phyloP scores from a whole-genome alignment of 352 stramenopile genomes.

The Phytophthora capsici region DNA sequence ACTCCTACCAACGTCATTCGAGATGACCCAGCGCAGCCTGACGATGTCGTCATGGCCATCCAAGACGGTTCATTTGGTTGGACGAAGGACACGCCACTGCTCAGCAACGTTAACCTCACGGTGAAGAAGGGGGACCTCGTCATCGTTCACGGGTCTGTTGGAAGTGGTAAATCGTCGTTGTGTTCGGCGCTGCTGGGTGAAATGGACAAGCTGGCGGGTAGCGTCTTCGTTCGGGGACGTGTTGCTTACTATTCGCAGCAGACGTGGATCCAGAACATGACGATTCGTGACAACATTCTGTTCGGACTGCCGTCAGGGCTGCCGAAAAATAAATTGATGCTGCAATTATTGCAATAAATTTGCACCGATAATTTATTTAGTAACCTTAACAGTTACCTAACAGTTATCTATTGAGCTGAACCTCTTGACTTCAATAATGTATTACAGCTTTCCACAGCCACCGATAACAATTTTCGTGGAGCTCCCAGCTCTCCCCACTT shows the following conservation, averaged over 20 bases:
- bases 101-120: slow-evolving; percentile 45
- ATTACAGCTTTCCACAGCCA: too few species aligned
- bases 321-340: too few species aligned
- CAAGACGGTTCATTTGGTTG: slow-evolving; percentile 44
- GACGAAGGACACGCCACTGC: slow-evolving; percentile 24
- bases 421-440: too few species aligned
- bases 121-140: slow-evolving; percentile 55
- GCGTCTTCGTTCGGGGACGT: slow-evolving; percentile 44
- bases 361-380: too few species aligned
- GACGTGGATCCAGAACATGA: slow-evolving; percentile 95
- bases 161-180: slow-evolving; percentile 65
- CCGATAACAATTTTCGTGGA: too few species aligned
- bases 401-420: too few species aligned
- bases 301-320: too few species aligned
- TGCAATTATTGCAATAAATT: too few species aligned
- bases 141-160: slow-evolving; percentile 54
- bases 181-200: slow-evolving; percentile 69
- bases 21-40: slow-evolving; percentile 3
- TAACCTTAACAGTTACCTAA: too few species aligned
- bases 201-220: slow-evolving; percentile 73
- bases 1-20: slow-evolving; percentile 24
- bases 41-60: slow-evolving; percentile 32
- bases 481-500: too few species aligned
- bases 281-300: slow-evolving; percentile 93
- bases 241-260: slow-evolving; percentile 84